phyloP scores from a whole-genome alignment of 75 land plant species.

The Picea glauca region DNA sequence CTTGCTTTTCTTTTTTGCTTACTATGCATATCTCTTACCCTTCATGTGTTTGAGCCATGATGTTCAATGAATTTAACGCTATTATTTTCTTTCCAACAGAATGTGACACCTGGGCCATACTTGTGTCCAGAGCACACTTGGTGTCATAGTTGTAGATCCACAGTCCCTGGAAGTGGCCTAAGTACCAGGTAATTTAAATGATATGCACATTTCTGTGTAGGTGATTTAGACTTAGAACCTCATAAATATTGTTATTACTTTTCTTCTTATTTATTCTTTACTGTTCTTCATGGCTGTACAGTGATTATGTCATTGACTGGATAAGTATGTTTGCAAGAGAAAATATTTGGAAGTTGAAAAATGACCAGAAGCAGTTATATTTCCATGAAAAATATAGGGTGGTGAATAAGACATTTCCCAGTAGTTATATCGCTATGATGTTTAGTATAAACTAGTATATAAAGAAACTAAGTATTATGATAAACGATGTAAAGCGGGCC shows the following conservation, averaged over 20 bases:
- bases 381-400: not conserved
- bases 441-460: not conserved
- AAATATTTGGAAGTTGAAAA: not conserved
- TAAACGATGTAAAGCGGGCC: not conserved
- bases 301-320: not conserved
- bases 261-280: not conserved
- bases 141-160: slow-evolving; percentile 94
- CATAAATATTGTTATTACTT: not conserved
- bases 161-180: slow-evolving; percentile 87
- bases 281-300: not conserved
- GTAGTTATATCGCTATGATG: not conserved
- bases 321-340: not conserved
- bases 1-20: not conserved
- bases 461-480: not conserved
- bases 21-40: not conserved
- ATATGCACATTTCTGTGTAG: not conserved
- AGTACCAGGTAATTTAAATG: slow-evolving; percentile 70
- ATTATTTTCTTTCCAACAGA: slow-evolving; percentile 40
- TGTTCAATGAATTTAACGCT: not conserved
- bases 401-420: not conserved
- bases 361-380: not conserved
- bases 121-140: slow-evolving; percentile 89
- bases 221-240: not conserved
- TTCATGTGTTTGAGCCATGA: not conserved
- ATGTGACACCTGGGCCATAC: slow-evolving; percentile 77